Evolutionary conservation across 495 filamentous ascomycete species (phyloP), one percentile per base, ranked within the genome.

Genomic region (Penicillium paxilli): DNA sequence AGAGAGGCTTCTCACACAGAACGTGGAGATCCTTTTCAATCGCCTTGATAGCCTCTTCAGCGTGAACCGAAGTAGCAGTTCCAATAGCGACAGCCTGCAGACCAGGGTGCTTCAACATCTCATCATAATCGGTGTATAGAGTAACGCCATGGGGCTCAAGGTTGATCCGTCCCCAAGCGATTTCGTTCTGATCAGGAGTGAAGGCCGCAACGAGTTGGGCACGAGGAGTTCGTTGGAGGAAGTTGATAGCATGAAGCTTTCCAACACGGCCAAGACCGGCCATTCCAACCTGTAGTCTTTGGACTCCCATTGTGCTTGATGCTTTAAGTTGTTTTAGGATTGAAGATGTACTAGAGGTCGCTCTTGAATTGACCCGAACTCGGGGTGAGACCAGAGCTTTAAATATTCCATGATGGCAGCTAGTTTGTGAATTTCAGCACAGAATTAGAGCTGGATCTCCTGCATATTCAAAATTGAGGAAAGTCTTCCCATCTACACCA

Each of bases 191-290:
- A 19, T 72, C 73, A 0, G 74, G 71, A n/a, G 68, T 71, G 47
- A 64, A 73, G 10, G 68, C 75, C 24, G 77, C 78, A 3, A 81
- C 76, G 0, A 82, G 64, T n/a, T 79, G 47, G n/a, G 77, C 75
- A 1, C 70, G 73, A 32, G 77, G 75, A 9, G 68, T 72, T 11
- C 66, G 64, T 32, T 75, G 54, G 2, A 76, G 55, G 46, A 80
- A 71, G 49, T 76, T 74, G 11, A 71, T 55, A 20, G 75, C 79
- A 51, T 82, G 79, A 17, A 75, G 62, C 44, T 77, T 74, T 44
- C 79, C 77, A 70, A 82, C 77, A 32, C 77, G 76, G 32, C 77
- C 77, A 25, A 80, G 68, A 40, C 77, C 77, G 21, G 72, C 71
- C 51, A 69, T 64, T 42, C 60, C 76, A 44, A 78, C 65, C 30